Evolutionary conservation across 352 stramenopile species (phyloP), one percentile per base, ranked within the genome.

Genomic region (Globisporangium takayamanum): DNA sequence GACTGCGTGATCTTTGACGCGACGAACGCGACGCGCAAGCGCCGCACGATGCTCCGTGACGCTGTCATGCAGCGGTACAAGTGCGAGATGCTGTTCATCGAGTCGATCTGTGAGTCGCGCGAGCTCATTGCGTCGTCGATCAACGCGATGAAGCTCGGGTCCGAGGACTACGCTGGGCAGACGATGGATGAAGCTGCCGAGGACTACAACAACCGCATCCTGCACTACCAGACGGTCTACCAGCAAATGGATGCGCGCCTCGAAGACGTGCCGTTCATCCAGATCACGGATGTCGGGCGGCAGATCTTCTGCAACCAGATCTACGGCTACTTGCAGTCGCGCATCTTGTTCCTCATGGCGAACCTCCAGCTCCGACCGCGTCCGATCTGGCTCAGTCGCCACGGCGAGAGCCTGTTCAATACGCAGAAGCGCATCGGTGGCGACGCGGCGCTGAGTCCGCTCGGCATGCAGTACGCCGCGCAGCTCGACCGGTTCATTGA

Each of bases 351-450:
- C 64, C 92, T 98, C 67, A 89, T 98, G 67, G 96, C 94, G 61
- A 98, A 98, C 60, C 68, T 99, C 46, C 94, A 98, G 60, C 87
- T 96, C 20, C 80, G 95, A 25, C 91, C 93, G 50, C 86, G 96
- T 15, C 93, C 92, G 10, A 99, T 99, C 69, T 98, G 97, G 80
- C 82, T 99, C 45, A 98, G 92, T 54, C 90, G 97, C 47, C 96
- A 99, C 70, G 97, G 97, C 41, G 94, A 99, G 79, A 98, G 89
- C 37, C 93, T 98, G 78, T 99, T 98, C 81, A 99, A 99, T 70
- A 87, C 96, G 53, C 78, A 98, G 66, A 97, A 97, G 57, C 94
- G 96, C 30, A 99, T 99, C 72, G 96, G 96, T 49, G 96, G 96
- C 16, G 96, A 99, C 77, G 82, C 89, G 20, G 87, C 89, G 25